Conservation (phyloP, 441 rosid genomes). For the Bocquillonia castaneifolia region DNA sequence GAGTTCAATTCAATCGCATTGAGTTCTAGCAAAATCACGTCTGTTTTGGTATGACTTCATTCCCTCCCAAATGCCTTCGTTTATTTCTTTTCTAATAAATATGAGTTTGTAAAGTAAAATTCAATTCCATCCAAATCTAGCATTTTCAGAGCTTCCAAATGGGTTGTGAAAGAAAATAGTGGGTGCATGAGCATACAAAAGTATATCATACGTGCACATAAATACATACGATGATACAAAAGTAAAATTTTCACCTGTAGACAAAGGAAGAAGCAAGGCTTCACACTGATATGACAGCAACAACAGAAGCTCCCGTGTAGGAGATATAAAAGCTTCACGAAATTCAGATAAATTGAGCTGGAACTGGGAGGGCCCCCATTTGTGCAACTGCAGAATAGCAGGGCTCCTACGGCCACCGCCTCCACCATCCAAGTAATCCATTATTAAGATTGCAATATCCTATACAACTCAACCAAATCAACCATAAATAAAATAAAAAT, state of each 20-base stretch:
- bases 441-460: too few species aligned
- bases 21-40: not conserved
- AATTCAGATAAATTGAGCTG: constrained; percentile 64
- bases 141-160: not conserved
- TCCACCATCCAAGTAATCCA: not conserved
- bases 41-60: not conserved
- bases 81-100: not conserved
- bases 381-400: constrained; percentile 65
- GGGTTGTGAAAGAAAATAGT: not conserved
- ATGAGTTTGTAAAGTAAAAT: not conserved
- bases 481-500: too few species aligned
- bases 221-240: not conserved
- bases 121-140: not conserved
- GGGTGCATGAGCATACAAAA: not conserved
- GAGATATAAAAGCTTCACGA: constrained; percentile 87
- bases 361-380: constrained; percentile 63
- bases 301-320: constrained; percentile 61
- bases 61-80: not conserved
- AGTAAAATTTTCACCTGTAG: constrained; percentile 38
- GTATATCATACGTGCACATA: too few species aligned
- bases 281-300: constrained; percentile 66
- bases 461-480: too few species aligned
- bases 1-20: not conserved
- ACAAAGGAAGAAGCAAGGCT: constrained; percentile 72
- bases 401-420: constrained; percentile 34